Evolutionary conservation across 2,329 filamentous ascomycete genomes (phyloP).

Genomic region (Beauveria asiatica): DNA sequence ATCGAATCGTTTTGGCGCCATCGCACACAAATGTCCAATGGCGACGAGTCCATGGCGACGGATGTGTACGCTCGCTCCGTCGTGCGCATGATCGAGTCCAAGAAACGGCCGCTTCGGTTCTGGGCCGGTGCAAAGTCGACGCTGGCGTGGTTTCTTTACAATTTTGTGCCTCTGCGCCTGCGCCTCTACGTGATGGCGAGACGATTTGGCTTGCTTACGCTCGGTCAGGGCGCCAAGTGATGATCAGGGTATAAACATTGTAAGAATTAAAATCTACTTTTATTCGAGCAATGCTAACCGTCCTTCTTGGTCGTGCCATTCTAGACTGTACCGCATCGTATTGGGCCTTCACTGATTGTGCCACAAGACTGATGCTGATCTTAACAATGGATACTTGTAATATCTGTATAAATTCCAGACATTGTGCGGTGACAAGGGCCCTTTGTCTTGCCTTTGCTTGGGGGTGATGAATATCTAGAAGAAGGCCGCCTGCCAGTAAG

Average conservation of each 20-base stretch:
- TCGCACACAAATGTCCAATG: conserved; percentile 6
- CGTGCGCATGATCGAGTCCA: conserved; percentile 12
- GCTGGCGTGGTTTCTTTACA: conserved; percentile 18
- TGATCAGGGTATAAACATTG: neutral
- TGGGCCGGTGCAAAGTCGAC: conserved; percentile 13
- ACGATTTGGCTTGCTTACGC: conserved; percentile 1
- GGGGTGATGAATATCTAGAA: no score
- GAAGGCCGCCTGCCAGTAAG: no score
- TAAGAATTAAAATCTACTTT: neutral
- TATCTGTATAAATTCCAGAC: no score
- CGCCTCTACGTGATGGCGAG: conserved; percentile 7
- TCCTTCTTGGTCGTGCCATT: neutral
- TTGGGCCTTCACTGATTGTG: neutral
- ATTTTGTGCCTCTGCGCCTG: conserved; percentile 10
- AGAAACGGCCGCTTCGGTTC: conserved; percentile 13
- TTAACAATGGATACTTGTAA: no score
- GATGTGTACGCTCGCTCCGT: conserved; percentile 14
- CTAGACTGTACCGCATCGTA: neutral
- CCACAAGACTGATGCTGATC: no score
- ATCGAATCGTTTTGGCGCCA: conserved; percentile 13
- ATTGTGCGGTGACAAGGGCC: no score
- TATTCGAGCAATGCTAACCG: no score
- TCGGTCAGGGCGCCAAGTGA: neutral
- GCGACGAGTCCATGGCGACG: conserved; percentile 9
- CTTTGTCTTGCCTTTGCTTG: no score